phyloP scores from a whole-genome alignment of 1,284 basidiomycete genomes.

The Cryptococcus wingfieldii region DNA sequence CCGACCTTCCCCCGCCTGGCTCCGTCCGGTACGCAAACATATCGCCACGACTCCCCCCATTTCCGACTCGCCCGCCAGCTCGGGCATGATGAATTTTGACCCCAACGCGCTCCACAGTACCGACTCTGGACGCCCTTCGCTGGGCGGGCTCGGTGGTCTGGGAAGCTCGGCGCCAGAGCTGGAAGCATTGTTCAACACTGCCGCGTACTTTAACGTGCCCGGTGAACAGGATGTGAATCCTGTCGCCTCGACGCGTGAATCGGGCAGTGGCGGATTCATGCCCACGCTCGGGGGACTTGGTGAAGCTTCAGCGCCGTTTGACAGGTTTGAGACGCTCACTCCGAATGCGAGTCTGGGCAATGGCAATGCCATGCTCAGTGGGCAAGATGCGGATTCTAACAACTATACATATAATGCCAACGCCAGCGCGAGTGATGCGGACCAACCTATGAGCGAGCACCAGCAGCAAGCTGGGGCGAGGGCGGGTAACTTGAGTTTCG shows the following conservation, averaged over 20 bases:
- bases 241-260: no score
- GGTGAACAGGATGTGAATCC: slow-evolving; percentile 8
- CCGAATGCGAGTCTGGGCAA: slow-evolving; percentile 21
- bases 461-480: background rate
- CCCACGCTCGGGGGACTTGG: slow-evolving; percentile 16
- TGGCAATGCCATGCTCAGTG: slow-evolving; percentile 15
- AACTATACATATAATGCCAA: background rate
- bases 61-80: slow-evolving; percentile 48
- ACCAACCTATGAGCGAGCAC: background rate
- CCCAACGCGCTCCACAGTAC: background rate
- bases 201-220: slow-evolving; percentile 40
- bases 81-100: slow-evolving; percentile 18
- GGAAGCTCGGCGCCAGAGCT: slow-evolving; percentile 23
- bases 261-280: background rate
- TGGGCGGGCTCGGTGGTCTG: background rate
- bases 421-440: background rate
- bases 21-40: slow-evolving; percentile 71
- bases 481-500: slow-evolving; percentile 15
- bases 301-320: slow-evolving; percentile 30
- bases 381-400: background rate
- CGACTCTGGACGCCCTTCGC: background rate
- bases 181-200: slow-evolving; percentile 44
- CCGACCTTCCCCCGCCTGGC: slow-evolving; percentile 70
- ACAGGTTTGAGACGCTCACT: slow-evolving; percentile 33
- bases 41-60: slow-evolving; percentile 41